Evolutionary conservation across 306 rosid species (phyloP).

Genomic region (Benincasa hispida): DNA sequence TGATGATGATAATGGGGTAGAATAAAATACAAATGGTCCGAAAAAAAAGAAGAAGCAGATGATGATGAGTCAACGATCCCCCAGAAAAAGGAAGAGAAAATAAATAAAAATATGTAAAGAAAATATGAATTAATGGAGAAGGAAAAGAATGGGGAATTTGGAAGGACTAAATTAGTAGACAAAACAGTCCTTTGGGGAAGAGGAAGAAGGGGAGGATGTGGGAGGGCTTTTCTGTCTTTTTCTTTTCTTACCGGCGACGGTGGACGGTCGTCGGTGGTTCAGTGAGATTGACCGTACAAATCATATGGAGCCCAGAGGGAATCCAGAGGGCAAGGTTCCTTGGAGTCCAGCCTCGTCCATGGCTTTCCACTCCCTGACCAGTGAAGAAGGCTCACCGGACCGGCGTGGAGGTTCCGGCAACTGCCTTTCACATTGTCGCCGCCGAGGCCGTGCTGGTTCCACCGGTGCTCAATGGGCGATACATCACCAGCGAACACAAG

Average conservation of each 20-base stretch:
- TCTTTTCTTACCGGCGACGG: slow-evolving; percentile 19
- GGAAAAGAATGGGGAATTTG: slow-evolving; percentile 12
- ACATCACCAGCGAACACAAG: slow-evolving; percentile 66
- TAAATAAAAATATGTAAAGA: not conserved
- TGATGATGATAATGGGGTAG: slow-evolving; percentile 5
- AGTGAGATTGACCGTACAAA: slow-evolving; percentile 38
- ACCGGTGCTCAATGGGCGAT: slow-evolving; percentile 65
- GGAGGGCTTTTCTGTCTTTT: not conserved
- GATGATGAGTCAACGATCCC: not conserved
- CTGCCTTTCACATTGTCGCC: slow-evolving; percentile 63
- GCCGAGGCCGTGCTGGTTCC: slow-evolving; percentile 81
- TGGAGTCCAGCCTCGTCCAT: slow-evolving; percentile 50
- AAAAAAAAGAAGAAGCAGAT: not conserved
- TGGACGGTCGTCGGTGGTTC: slow-evolving; percentile 3
- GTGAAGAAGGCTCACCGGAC: slow-evolving; percentile 66
- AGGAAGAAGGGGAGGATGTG: not conserved
- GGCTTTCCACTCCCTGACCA: slow-evolving; percentile 87
- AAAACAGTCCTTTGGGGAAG: slow-evolving; percentile 23
- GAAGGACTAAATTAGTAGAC: slow-evolving; percentile 15
- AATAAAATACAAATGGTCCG: slow-evolving; percentile 20
- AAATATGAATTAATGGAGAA: not conserved
- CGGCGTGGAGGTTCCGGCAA: slow-evolving; percentile 58
- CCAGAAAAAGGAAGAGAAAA: not conserved
- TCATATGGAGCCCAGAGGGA: slow-evolving; percentile 52
- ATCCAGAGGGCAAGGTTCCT: slow-evolving; percentile 54